Conservation (phyloP, 1,284 basidiomycete species). For the Exobasidium cylindrosporum region DNA sequence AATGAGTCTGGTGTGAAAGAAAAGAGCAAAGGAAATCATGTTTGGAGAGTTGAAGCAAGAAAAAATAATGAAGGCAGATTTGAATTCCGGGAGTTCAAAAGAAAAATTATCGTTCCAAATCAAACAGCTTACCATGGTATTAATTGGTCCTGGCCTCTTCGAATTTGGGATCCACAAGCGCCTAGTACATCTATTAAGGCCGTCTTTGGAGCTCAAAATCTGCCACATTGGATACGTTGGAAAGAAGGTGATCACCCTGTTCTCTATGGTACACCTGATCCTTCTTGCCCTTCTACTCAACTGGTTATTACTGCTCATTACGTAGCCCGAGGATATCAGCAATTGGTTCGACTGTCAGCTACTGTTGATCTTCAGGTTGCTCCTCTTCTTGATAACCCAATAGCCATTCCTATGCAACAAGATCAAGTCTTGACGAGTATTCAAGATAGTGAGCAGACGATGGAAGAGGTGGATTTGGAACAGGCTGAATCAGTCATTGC, state of each 20-base stretch:
- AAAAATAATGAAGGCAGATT: constrained; percentile 58
- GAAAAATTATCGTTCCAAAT: constrained; percentile 44
- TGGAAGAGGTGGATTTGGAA: constrained; percentile 13
- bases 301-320: constrained; percentile 22
- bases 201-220: constrained; percentile 71
- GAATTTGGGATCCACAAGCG: constrained; percentile 91
- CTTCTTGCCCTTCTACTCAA: constrained; percentile 43
- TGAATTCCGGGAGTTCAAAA: constrained; percentile 76
- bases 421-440: constrained; percentile 16
- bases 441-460: constrained; percentile 6
- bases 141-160: constrained; percentile 87
- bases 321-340: neutral
- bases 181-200: constrained; percentile 64
- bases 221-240: constrained; percentile 86
- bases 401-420: neutral
- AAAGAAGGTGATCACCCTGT: constrained; percentile 63
- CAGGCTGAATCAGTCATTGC: constrained; percentile 38
- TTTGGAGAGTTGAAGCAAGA: constrained; percentile 97
- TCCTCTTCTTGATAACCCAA: neutral
- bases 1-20: constrained; percentile 92
- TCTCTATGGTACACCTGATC: constrained; percentile 43
- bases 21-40: constrained; percentile 98
- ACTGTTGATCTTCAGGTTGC: constrained; percentile 3
- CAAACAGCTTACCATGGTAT: constrained; percentile 70
- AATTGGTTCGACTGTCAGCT: constrained; percentile 3